Evolutionary conservation across 257 asterid genomes (phyloP).

Genomic region (Dorcoceras hygrometricum): DNA sequence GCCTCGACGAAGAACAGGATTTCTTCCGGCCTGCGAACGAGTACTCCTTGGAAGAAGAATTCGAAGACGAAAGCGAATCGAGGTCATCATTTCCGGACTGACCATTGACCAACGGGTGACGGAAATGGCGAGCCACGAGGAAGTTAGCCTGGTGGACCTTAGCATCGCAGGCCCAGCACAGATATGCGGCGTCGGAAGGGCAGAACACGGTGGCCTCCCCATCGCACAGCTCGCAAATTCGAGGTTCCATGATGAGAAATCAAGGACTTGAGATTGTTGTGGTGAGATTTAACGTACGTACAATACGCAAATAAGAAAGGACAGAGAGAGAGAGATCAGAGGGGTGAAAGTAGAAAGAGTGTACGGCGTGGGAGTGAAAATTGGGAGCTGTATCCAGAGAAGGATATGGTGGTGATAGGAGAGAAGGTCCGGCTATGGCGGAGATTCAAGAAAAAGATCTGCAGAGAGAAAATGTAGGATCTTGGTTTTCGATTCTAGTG

Average conservation of each 20-base stretch:
- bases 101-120: slow-evolving; percentile 14
- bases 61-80: slow-evolving; percentile 27
- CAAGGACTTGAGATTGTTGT: too few species aligned
- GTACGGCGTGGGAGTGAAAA: slow-evolving; percentile 18
- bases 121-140: slow-evolving; percentile 66
- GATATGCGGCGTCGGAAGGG: slow-evolving; percentile 57
- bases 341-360: too few species aligned
- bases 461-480: too few species aligned
- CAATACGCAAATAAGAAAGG: background rate
- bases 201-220: slow-evolving; percentile 45
- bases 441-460: too few species aligned
- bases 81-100: slow-evolving; percentile 12
- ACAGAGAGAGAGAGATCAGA: background rate
- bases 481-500: too few species aligned
- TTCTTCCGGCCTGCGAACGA: slow-evolving; percentile 10
- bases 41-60: slow-evolving; percentile 26
- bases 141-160: slow-evolving; percentile 56
- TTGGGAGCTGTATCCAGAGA: slow-evolving; percentile 14
- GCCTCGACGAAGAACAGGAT: slow-evolving; percentile 2
- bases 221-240: slow-evolving; percentile 50
- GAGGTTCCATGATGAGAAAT: slow-evolving; percentile 16
- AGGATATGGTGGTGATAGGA: background rate
- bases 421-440: too few species aligned
- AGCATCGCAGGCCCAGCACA: slow-evolving; percentile 52
- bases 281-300: background rate